Base-by-base conservation (phyloP, 257 asterid species). In the Rhazya stricta region DNA sequence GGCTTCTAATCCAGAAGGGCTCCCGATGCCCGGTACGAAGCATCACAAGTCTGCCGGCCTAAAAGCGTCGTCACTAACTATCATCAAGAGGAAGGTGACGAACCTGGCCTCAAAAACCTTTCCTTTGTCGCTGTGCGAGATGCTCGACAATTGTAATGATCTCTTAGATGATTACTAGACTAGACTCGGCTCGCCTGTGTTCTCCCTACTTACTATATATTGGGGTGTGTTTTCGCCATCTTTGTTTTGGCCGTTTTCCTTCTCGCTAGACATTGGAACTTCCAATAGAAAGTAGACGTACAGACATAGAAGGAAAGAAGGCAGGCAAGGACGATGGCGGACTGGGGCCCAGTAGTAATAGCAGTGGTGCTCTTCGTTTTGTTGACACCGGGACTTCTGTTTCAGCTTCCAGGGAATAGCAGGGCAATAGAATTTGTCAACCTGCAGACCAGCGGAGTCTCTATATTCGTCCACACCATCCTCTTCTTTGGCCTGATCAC, bases 311-410 rank as follows among this genome's bases (percentile, higher is more conserved):
- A 34, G 6, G 27, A 45, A 6, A 0, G 46, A 58, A 30, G 15
- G 25, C 15, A 5, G 18, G 72, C 0, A 18, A 19, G 45, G 21
- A 30, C 3, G 19, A 83, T 83, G 86, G 80, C 78, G 51, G 86
- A 80, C 60, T 83, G 84, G 84, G 86, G 84, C 32, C 82, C 86
- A 19, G 83, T 79, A 11, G 77, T 83, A 29, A 69, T 83, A 27
- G 81, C 86, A 1, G 81, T 77, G 73, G 81, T 77, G 71, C 65
- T 83, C 51, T 83, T 83, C 58, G 80, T 83, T 30, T 37, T 80
- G 63, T 53, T 80, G 75, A 69, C 78, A 9, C 84, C 84, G 5
- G 86, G 86, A 2, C 83, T 83, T 16, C 54, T 83, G 32, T 77
- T 80, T 51, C 84, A 83, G 76, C 76, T 83, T 9, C 84, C 86